Evolutionary conservation across 768 basidiomycete species (phyloP).

Genomic region (Lentinula edodes): DNA sequence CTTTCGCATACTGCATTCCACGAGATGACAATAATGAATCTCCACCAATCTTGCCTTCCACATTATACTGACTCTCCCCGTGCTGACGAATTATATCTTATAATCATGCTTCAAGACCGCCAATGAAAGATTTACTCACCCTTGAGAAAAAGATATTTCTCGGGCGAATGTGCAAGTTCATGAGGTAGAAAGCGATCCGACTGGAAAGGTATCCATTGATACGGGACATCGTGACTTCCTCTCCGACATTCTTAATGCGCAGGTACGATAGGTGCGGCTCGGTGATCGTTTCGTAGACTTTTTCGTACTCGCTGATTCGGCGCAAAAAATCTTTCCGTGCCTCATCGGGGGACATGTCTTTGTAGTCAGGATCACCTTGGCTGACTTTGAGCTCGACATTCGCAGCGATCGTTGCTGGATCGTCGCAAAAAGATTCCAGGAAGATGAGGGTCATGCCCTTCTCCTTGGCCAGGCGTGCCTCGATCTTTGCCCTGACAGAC

Average conservation of each 20-base stretch:
- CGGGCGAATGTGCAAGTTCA: slow-evolving; percentile 97
- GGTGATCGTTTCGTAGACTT: slow-evolving; percentile 91
- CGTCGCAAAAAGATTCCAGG: slow-evolving; percentile 91
- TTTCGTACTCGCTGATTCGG: slow-evolving; percentile 90
- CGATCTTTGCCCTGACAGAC: slow-evolving; percentile 66
- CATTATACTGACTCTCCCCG: slow-evolving; percentile 95
- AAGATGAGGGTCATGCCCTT: slow-evolving; percentile 87
- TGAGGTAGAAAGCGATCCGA: slow-evolving; percentile 96
- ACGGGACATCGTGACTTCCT: slow-evolving; percentile 75
- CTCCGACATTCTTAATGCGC: slow-evolving; percentile 90
- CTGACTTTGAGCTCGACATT: slow-evolving; percentile 95
- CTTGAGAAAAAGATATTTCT: slow-evolving; percentile 94
- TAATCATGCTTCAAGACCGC: slow-evolving; percentile 1
- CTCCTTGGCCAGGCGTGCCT: slow-evolving; percentile 78
- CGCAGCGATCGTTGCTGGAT: slow-evolving; percentile 89
- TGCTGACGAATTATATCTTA: slow-evolving; percentile 52
- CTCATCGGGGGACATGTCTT: slow-evolving; percentile 75
- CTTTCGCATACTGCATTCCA: slow-evolving; percentile 80
- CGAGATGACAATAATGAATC: slow-evolving; percentile 83
- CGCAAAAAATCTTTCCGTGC: slow-evolving; percentile 88
- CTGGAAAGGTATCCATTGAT: slow-evolving; percentile 96
- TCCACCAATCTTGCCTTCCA: slow-evolving; percentile 97
- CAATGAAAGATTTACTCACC: slow-evolving; percentile 41
- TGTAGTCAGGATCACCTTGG: slow-evolving; percentile 97
- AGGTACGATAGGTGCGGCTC: slow-evolving; percentile 89